phyloP scores from a whole-genome alignment of 2,329 filamentous ascomycete genomes.

The Pestalotiopsis sp. region DNA sequence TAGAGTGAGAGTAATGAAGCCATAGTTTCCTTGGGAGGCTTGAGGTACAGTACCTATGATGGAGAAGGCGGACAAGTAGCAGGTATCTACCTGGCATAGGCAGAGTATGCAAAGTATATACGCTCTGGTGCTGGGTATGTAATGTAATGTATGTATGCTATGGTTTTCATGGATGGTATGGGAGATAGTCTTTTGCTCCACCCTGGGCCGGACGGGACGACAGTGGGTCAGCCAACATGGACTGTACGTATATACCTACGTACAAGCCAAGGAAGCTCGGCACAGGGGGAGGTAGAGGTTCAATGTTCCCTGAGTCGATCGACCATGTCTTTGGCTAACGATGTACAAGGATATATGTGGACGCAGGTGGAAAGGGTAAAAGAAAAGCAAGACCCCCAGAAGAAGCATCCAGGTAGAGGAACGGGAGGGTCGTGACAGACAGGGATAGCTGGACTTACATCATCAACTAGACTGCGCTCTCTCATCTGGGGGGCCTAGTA shows the following conservation, averaged over 20 bases:
- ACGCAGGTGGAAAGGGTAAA: slow-evolving; percentile 6
- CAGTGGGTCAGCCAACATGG: neutral
- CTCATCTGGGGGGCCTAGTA: neutral
- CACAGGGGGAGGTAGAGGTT: slow-evolving; percentile 3
- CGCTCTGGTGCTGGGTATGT: neutral
- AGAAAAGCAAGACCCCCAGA: slow-evolving; percentile 18
- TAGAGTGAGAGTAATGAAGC: neutral
- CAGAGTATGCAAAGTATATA: neutral
- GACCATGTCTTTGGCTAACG: neutral
- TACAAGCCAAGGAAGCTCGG: neutral
- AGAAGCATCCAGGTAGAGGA: slow-evolving; percentile 23
- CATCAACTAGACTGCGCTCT: neutral
- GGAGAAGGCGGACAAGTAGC: neutral
- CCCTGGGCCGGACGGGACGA: slow-evolving; percentile 2
- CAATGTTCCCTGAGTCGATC: slow-evolving; percentile 4
- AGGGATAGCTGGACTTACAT: slow-evolving; percentile 23
- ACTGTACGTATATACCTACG: neutral
- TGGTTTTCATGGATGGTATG: neutral
- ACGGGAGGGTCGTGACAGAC: slow-evolving; percentile 24
- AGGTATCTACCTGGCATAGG: neutral
- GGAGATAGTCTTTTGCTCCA: slow-evolving; percentile 3
- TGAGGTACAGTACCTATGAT: neutral
- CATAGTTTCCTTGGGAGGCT: neutral
- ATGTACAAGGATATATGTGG: slow-evolving; percentile 13
- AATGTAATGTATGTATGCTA: neutral